Conservation (phyloP, 1,284 basidiomycete genomes). For the Ustilago xerochloae region DNA sequence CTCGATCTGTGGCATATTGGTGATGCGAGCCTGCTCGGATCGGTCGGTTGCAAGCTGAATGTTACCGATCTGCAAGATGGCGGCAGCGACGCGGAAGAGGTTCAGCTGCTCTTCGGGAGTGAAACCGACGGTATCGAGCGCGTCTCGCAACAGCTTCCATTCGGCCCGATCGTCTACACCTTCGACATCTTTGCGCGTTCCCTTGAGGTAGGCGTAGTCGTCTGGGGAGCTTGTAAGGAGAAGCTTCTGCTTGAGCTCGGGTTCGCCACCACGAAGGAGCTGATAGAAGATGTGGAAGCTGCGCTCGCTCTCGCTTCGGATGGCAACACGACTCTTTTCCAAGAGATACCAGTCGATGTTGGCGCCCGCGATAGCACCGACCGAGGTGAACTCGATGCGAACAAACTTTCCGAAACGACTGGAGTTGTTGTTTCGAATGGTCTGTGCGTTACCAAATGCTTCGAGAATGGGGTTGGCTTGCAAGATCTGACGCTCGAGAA, state of each 20-base stretch:
- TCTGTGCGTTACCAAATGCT: conserved; percentile 98
- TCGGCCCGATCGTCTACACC: conserved; percentile 93
- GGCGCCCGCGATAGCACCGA: conserved; percentile 95
- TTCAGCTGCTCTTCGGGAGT: conserved; percentile 85
- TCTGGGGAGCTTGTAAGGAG: conserved; percentile 78
- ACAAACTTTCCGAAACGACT: conserved; percentile 98
- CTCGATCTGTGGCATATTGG: conserved; percentile 72
- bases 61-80: conserved; percentile 95
- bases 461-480: conserved; percentile 98
- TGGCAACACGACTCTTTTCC: conserved; percentile 89
- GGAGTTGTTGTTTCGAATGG: conserved; percentile 98
- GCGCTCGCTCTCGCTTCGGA: conserved; percentile 74
- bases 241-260: conserved; percentile 72
- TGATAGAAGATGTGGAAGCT: conserved; percentile 99
- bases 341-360: conserved; percentile 99
- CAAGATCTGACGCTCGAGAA: conserved; percentile 94
- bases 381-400: conserved; percentile 90
- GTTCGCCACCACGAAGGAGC: conserved; percentile 70
- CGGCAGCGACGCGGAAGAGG: conserved; percentile 92
- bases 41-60: conserved; percentile 84
- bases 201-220: conserved; percentile 90
- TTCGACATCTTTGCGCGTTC: conserved; percentile 88
- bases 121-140: conserved; percentile 88
- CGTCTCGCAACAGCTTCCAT: conserved; percentile 83
- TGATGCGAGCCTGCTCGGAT: conserved; percentile 87